phyloP scores from a whole-genome alignment of 1,139 yeast genomes.

The Candida freyschussii region DNA sequence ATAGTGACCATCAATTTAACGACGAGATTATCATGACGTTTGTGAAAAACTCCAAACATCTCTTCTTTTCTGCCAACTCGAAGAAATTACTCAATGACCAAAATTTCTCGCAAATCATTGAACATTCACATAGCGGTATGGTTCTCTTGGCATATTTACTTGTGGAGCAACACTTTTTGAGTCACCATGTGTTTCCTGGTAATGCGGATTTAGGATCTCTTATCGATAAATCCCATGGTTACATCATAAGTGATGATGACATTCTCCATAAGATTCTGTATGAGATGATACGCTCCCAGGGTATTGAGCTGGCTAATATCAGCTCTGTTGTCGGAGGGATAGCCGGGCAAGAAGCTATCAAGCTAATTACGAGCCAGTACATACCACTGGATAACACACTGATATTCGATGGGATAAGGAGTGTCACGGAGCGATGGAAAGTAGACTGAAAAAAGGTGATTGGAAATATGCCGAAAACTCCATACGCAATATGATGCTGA shows the following conservation, averaged over 20 bases:
- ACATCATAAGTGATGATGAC: constrained; percentile 5
- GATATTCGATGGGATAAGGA: constrained; percentile 64
- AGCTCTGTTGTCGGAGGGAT: constrained; percentile 69
- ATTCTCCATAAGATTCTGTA: constrained; percentile 24
- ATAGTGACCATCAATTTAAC: constrained; percentile 28
- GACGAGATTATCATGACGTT: constrained; percentile 44
- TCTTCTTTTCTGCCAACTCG: constrained; percentile 31
- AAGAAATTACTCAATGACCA: constrained; percentile 5
- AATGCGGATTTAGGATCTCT: constrained; percentile 7
- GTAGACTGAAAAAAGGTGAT: constrained; percentile 6
- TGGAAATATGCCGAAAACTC: too few species aligned
- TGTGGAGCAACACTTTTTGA: constrained; percentile 13
- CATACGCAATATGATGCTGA: too few species aligned
- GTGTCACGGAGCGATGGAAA: constrained; percentile 42
- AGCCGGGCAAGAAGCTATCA: constrained; percentile 76
- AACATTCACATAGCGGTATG: constrained; percentile 10
- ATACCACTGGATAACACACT: constrained; percentile 64
- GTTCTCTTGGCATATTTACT: constrained; percentile 27
- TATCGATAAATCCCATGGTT: constrained; percentile 21
- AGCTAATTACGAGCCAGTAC: constrained; percentile 64
- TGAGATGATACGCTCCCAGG: constrained; percentile 36
- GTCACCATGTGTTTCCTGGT: constrained; percentile 10
- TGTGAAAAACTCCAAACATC: constrained; percentile 50
- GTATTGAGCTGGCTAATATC: constrained; percentile 41
- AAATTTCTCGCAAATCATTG: constrained; percentile 4